Percentiles rank a stretch among this genome's conserved stretches.
Evolutionary conservation across 805 yeast species (phyloP).

Genomic region (Zygoascus bituminiphila): DNA sequence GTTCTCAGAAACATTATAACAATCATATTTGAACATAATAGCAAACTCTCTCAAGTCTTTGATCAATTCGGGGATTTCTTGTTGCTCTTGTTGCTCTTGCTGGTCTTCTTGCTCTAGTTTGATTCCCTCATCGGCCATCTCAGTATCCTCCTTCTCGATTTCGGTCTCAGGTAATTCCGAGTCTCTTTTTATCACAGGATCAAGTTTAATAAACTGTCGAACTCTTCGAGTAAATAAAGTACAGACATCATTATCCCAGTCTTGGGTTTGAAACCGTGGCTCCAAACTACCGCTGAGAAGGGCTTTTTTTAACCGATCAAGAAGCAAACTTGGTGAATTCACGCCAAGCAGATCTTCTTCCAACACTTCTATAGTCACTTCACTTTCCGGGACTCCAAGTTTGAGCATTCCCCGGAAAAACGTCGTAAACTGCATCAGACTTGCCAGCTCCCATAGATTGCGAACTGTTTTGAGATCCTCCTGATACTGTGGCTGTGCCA

Average conservation of each 20-base stretch:
- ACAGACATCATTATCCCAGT: constrained; percentile 11
- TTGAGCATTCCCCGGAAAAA: constrained; percentile 20
- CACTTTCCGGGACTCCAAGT: constrained; percentile 21
- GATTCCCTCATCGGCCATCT: neutral
- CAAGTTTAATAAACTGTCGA: constrained; percentile 4
- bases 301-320: constrained; percentile 8
- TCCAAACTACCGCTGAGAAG: constrained; percentile 8
- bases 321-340: constrained; percentile 12
- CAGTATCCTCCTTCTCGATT: neutral
- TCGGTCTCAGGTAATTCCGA: neutral
- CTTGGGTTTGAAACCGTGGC: constrained; percentile 3
- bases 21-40: constrained; percentile 1
- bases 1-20: constrained; percentile 7
- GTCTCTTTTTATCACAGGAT: neutral
- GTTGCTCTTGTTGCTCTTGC: neutral
- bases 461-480: constrained; percentile 18
- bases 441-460: constrained; percentile 26
- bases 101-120: neutral
- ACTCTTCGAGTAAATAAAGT: constrained; percentile 10
- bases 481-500: constrained; percentile 14
- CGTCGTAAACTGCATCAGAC: constrained; percentile 24
- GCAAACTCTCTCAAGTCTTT: constrained; percentile 5
- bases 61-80: constrained; percentile 1
- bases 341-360: constrained; percentile 28
- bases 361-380: constrained; percentile 22